phyloP scores from a whole-genome alignment of 352 stramenopile genomes.

The Phytophthora pisi region DNA sequence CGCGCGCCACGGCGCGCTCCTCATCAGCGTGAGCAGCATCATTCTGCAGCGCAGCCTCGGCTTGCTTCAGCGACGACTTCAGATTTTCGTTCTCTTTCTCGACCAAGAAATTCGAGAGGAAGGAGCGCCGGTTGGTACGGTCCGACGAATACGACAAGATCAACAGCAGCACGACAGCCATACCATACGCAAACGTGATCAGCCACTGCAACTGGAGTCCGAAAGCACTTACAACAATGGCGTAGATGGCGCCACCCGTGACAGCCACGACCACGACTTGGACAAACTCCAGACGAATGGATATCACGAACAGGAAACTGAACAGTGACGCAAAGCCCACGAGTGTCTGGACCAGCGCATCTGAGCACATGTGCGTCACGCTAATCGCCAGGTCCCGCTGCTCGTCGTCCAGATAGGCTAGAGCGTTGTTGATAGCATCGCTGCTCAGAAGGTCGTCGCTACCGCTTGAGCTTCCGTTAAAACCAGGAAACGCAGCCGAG shows the following conservation, averaged over 20 bases:
- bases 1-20: slow-evolving; percentile 66
- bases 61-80: slow-evolving; percentile 76
- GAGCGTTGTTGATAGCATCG: slow-evolving; percentile 30
- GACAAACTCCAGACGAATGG: slow-evolving; percentile 88
- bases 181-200: slow-evolving; percentile 62
- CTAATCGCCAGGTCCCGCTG: slow-evolving; percentile 42
- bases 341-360: slow-evolving; percentile 67
- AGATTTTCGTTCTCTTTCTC: slow-evolving; percentile 88
- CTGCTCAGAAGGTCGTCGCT: slow-evolving; percentile 14
- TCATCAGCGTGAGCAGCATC: slow-evolving; percentile 76
- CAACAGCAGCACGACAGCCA: slow-evolving; percentile 73
- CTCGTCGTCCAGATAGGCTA: slow-evolving; percentile 39
- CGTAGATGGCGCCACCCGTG: slow-evolving; percentile 60
- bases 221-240: slow-evolving; percentile 61
- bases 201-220: slow-evolving; percentile 71
- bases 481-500: slow-evolving; percentile 24
- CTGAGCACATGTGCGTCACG: slow-evolving; percentile 59
- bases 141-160: slow-evolving; percentile 84
- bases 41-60: slow-evolving; percentile 85
- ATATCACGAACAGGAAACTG: slow-evolving; percentile 84
- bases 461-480: slow-evolving; percentile 36
- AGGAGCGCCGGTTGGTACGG: slow-evolving; percentile 79
- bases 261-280: slow-evolving; percentile 81
- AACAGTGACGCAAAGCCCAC: slow-evolving; percentile 76
- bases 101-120: slow-evolving; percentile 82